These are phyloP conservation scores for Leishmania amazonensis DNA, from an alignment of 208 protist genomes.

Conservation along the genomic window DNA sequence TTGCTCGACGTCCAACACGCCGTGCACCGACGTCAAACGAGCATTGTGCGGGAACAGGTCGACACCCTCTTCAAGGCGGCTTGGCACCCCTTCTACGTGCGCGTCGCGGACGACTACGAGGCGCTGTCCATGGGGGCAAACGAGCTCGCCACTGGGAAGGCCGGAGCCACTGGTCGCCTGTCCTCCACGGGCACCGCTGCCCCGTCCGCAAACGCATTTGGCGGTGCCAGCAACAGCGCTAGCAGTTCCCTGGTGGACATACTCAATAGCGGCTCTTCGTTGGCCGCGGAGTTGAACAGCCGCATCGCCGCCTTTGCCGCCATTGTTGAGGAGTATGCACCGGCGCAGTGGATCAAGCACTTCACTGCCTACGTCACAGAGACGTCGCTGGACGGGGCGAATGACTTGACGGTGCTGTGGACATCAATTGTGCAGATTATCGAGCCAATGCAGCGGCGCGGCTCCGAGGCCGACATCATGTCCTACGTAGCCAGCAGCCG, in stretches of 20 bases:
- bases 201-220: conserved; percentile 7
- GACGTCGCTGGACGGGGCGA: conserved; percentile 28
- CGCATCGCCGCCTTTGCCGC: conserved; percentile 60
- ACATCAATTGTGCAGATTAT: conserved; percentile 54
- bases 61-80: conserved; percentile 58
- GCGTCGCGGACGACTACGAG: conserved; percentile 72
- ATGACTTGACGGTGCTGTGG: conserved; percentile 66
- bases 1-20: conserved; percentile 61
- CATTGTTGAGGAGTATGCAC: conserved; percentile 57
- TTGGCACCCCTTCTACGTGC: conserved; percentile 65
- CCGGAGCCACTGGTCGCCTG: conserved; percentile 5
- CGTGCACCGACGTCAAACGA: conserved; percentile 64
- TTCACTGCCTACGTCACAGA: conserved; percentile 59
- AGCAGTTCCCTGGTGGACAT: conserved; percentile 26
- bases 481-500: conserved; percentile 71
- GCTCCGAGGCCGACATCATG: conserved; percentile 42
- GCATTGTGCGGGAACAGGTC: conserved; percentile 54
- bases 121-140: conserved; percentile 33
- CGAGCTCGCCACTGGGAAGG: conserved; percentile 16
- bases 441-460: conserved; percentile 44
- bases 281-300: conserved; percentile 44
- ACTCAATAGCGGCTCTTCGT: conserved; percentile 41
- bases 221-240: not conserved
- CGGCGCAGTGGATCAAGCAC: conserved; percentile 57
- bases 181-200: not conserved